Evolutionary conservation across 2,329 filamentous ascomycete genomes (phyloP), one percentile per base, ranked within the genome.

Genomic region (Trichoderma sp.): DNA sequence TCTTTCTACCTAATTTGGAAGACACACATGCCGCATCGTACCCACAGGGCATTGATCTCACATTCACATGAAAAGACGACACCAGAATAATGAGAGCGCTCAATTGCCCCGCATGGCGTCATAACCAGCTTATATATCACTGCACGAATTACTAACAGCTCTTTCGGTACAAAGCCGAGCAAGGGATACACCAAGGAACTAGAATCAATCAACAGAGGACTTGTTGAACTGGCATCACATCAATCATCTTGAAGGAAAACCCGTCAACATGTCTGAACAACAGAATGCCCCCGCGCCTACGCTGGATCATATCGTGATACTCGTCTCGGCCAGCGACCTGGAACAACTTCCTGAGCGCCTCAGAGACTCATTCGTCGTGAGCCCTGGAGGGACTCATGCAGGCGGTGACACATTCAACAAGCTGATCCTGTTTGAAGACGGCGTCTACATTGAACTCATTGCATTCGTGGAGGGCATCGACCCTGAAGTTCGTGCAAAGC

Each of bases 381-480:
- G 85, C 37, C 82, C 86, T 2, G 89, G 90, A 66, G 89, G 89
- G 43, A 81, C 79, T 19, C 89, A 91, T 73, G 85, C 87, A 10
- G 89, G 89, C 71, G 85, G 85, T 16, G 81, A 81, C 72, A 91
- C 85, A 1, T 85, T 84, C 70, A 92, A 91, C 78, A 85, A 84
- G 55, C 84, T 92, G 21, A 84, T 91, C 24, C 78, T 90, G 16
- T 85, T 92, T 70, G 74, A 81, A 31, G 89, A 91, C 72, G 89
- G 89, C 35, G 85, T 84, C 27, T 92, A 92, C 78, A 80, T 92
- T 65, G 89, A 92, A 75, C 80, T 91, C 62, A 89, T 91, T 70
- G 85, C 87, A 49, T 91, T 91, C 75, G 80, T 87, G 60, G 76
- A 85, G 24, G 83, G 77, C 11, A 71, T 79, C 33, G 78, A 81